These are phyloP conservation scores for Vanrija humicola DNA, from an alignment of 1,284 basidiomycete genomes.

Conservation along the genomic window DNA sequence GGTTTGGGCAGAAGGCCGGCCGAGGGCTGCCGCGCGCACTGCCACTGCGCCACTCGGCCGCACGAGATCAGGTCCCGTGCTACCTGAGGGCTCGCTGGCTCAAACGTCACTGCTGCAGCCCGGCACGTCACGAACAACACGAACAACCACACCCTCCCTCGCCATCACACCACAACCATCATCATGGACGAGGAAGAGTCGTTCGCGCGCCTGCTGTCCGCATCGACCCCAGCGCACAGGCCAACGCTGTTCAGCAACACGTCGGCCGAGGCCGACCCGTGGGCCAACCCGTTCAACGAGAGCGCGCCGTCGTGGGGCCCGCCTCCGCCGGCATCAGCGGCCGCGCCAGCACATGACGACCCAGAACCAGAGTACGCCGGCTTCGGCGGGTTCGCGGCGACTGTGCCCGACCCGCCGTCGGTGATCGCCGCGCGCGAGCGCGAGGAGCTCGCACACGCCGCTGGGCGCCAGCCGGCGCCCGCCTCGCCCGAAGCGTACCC, in stretches of 20 bases:
- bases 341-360: background rate
- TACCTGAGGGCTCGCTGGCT: no score
- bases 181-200: slow-evolving; percentile 44
- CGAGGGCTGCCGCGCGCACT: no score
- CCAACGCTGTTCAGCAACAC: slow-evolving; percentile 25
- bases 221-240: slow-evolving; percentile 26
- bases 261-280: slow-evolving; percentile 34
- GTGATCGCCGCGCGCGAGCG: slow-evolving; percentile 43
- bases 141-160: slow-evolving; percentile 6
- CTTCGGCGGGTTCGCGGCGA: background rate
- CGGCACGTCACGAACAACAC: background rate
- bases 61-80: no score
- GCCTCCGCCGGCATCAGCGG: background rate
- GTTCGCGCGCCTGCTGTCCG: slow-evolving; percentile 41
- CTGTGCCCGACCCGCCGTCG: slow-evolving; percentile 33
- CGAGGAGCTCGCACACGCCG: slow-evolving; percentile 12
- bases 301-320: slow-evolving; percentile 5
- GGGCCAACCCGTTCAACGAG: slow-evolving; percentile 46
- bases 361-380: background rate
- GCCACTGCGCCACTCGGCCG: no score
- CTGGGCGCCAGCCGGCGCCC: background rate
- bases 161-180: slow-evolving; percentile 4
- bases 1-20: no score
- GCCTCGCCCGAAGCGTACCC: no score
- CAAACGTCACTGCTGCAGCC: no score